These are phyloP conservation scores for Populus hybrid DNA, from an alignment of 441 rosid genomes.

Conservation along the genomic window DNA sequence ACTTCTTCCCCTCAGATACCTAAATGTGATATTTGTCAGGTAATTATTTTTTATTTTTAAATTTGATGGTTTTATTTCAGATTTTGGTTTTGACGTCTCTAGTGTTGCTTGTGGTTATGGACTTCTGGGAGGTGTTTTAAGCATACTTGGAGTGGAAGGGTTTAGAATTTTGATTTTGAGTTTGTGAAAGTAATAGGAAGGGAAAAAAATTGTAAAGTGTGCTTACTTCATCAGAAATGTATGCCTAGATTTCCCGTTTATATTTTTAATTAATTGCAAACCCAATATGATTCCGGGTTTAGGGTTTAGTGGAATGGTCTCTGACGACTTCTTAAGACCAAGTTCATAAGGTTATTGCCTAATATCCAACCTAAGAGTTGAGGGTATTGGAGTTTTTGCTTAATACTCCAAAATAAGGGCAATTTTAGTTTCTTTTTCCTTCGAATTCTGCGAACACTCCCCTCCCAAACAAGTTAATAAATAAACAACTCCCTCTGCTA, in stretches of 20 bases:
- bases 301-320: neutral
- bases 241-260: neutral
- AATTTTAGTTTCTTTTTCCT: too few species aligned
- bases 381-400: too few species aligned
- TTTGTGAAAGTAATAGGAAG: neutral
- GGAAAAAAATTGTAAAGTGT: neutral
- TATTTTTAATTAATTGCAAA: neutral
- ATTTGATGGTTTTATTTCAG: neutral
- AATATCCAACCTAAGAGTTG: too few species aligned
- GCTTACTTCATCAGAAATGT: neutral
- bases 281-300: neutral
- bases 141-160: neutral
- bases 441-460: too few species aligned
- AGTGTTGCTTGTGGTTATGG: neutral
- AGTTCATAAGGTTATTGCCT: too few species aligned
- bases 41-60: neutral
- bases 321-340: too few species aligned
- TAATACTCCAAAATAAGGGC: too few species aligned
- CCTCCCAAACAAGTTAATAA: too few species aligned
- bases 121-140: neutral
- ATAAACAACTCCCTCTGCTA: too few species aligned
- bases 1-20: conserved; percentile 64
- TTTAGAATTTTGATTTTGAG: neutral
- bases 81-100: too few species aligned
- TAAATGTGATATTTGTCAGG: conserved; percentile 95